Evolutionary conservation across 163 green algal species (phyloP).

Genomic region (Trebouxiophyceae sp.): DNA sequence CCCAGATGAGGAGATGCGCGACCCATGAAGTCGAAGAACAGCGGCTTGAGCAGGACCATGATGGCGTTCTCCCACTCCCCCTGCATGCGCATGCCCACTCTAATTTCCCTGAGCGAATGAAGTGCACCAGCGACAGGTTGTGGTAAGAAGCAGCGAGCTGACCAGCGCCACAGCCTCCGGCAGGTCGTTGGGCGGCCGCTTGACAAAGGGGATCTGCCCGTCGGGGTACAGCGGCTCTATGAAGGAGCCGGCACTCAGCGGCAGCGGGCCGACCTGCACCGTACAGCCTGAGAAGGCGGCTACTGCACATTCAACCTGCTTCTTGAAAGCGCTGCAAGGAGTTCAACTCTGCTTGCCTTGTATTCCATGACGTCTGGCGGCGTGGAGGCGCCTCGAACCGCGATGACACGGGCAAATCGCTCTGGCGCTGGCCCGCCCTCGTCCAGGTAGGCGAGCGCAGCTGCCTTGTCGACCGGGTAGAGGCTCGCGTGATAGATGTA

Average conservation of each 20-base stretch:
- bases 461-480: background rate
- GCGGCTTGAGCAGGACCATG: background rate
- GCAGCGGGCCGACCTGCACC: constrained; percentile 29
- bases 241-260: background rate
- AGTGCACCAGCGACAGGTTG: background rate
- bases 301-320: background rate
- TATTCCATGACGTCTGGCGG: constrained; percentile 1
- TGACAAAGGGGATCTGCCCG: constrained; percentile 28
- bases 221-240: constrained; percentile 9
- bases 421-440: background rate
- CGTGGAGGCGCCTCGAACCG: background rate
- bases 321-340: background rate
- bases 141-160: background rate
- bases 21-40: background rate
- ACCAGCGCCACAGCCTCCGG: constrained; percentile 1
- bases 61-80: background rate
- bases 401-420: background rate
- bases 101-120: background rate
- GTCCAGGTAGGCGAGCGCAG: background rate
- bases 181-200: constrained; percentile 14
- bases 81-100: background rate
- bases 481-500: background rate
- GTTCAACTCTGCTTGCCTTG: background rate
- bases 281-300: background rate
- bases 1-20: background rate